phyloP scores from a whole-genome alignment of 495 filamentous ascomycete genomes.

The Neurospora sp. region DNA sequence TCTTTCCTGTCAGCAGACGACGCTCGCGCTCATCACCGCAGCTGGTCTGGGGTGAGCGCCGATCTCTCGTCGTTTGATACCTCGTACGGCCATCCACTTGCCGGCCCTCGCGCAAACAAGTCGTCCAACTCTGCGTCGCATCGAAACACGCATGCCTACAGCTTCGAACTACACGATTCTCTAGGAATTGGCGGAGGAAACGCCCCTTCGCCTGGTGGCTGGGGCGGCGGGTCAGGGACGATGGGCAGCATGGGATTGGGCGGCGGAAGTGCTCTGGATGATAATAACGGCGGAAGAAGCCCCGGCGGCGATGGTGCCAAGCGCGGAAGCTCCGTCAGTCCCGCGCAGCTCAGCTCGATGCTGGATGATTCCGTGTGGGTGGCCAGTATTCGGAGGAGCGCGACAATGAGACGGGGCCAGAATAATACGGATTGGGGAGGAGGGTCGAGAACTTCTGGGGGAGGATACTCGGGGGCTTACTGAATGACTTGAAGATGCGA shows the following conservation, averaged over 20 bases:
- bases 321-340: slow-evolving; percentile 60
- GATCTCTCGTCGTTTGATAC: slow-evolving; percentile 35
- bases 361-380: slow-evolving; percentile 85
- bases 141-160: slow-evolving; percentile 27
- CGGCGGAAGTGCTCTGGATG: slow-evolving; percentile 4
- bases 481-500: not conserved
- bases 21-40: slow-evolving; percentile 25
- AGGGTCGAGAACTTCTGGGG: slow-evolving; percentile 6
- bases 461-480: slow-evolving; percentile 6
- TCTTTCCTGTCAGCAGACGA: slow-evolving; percentile 27
- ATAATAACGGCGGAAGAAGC: slow-evolving; percentile 20
- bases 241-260: not conserved
- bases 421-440: not conserved
- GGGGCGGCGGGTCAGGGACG: slow-evolving; percentile 6
- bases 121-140: slow-evolving; percentile 17
- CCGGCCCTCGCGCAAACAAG: slow-evolving; percentile 23
- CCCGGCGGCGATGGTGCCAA: slow-evolving; percentile 32
- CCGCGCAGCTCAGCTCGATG: slow-evolving; percentile 68
- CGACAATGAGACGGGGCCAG: slow-evolving; percentile 53
- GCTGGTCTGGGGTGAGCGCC: slow-evolving; percentile 28
- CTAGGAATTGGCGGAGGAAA: not conserved
- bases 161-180: slow-evolving; percentile 34
- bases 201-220: slow-evolving; percentile 33
- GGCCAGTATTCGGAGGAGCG: slow-evolving; percentile 80
- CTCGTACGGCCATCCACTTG: slow-evolving; percentile 33